Base-by-base conservation (phyloP, 768 basidiomycete genomes). In the Mrakia gelida region DNA sequence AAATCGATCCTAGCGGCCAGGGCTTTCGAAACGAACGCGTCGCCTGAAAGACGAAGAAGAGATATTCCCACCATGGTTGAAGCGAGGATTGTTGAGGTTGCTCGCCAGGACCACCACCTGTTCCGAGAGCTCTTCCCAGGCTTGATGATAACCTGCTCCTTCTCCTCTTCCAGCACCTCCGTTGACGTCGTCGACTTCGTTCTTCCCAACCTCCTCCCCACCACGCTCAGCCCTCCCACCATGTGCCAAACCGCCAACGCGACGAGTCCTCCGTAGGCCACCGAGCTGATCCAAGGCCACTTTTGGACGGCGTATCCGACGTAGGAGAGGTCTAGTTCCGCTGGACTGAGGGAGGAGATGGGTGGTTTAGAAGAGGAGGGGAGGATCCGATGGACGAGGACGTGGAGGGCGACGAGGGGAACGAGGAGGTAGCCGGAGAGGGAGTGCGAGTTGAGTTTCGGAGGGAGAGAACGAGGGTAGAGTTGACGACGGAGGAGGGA, bases 281-380 rank as follows among this genome's bases (percentile, higher is more conserved):
- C 28, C 4, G 45, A 3, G 3, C 26, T 13, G 45, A 67, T 28
- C 30, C 34, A 13, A 16, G 75, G 75, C 43, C 49, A 75, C 3
- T 7, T 28, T 13, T 21, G 23, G 23, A 68, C 43, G 41, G 75
- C 43, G 6, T 45, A 28, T 13, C 62, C 75, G 49, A 75, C 75
- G 65, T 49, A 75, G 43, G 45, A 52, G 65, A 67, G 65, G 75
- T 75, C 75, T 8, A 75, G 43, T 65, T 75, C 75, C 0, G 75
- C 62, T 16, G 75, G 75, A 11, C 26, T 28, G 65, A 75, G 75
- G 32, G 43, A 41, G n/a, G 26, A 45, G 63, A 75, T 67, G 18
- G 75, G 62, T 21, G 75, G 65, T 13, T 45, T 32, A 6, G 75
- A 32, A 0, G 65, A 68, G 10, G 62, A 10, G 10, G 75, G 75